Conservation (phyloP, 2,329 filamentous ascomycete species). For the Metarhizium album region DNA sequence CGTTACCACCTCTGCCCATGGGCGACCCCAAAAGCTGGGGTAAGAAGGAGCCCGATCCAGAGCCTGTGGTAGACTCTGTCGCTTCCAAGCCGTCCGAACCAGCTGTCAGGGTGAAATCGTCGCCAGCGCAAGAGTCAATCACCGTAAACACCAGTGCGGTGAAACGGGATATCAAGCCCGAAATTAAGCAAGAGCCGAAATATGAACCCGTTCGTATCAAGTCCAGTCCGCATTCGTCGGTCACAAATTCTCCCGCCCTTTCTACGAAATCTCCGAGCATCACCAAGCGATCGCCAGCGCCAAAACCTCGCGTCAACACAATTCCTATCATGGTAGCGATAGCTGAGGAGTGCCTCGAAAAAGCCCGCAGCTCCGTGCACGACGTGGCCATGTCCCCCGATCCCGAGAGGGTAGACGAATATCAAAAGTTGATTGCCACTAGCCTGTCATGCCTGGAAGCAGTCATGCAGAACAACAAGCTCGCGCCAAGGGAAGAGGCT, state of each 20-base stretch:
- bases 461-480: slow-evolving; percentile 48
- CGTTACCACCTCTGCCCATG: slow-evolving; percentile 15
- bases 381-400: slow-evolving; percentile 29
- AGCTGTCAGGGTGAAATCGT: slow-evolving; percentile 2
- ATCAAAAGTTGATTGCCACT: slow-evolving; percentile 62
- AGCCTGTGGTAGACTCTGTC: slow-evolving; percentile 5
- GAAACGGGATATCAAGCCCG: slow-evolving; percentile 1
- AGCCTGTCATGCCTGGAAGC: slow-evolving; percentile 63
- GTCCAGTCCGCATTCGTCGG: slow-evolving; percentile 27
- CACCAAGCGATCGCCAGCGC: slow-evolving; percentile 30
- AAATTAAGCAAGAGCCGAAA: slow-evolving; percentile 9
- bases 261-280: slow-evolving; percentile 29
- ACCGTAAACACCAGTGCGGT: slow-evolving; percentile 6
- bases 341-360: slow-evolving; percentile 64
- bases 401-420: slow-evolving; percentile 43
- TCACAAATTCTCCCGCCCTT: slow-evolving; percentile 30
- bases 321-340: slow-evolving; percentile 55
- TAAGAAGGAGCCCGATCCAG: slow-evolving; percentile 3
- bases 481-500: slow-evolving; percentile 57
- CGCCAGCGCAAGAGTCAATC: slow-evolving; percentile 9
- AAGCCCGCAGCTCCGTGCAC: slow-evolving; percentile 47
- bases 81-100: slow-evolving; percentile 2
- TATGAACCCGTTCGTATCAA: slow-evolving; percentile 16
- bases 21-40: slow-evolving; percentile 11
- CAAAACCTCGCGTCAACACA: slow-evolving; percentile 34